These are phyloP conservation scores for Lactarius hatsudake DNA, from an alignment of 768 basidiomycete genomes.

Conservation along the genomic window DNA sequence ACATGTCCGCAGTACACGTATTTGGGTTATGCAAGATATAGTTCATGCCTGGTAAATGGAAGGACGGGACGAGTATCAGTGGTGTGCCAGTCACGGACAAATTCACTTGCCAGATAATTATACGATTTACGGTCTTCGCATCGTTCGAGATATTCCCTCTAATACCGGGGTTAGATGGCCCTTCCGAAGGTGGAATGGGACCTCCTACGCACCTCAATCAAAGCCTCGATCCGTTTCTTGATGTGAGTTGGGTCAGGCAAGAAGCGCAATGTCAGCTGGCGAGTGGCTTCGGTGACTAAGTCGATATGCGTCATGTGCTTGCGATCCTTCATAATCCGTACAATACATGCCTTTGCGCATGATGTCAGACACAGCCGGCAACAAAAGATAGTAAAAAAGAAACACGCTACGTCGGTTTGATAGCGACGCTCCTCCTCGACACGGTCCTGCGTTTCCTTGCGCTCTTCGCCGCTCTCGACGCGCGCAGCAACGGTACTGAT, in stretches of 20 bases:
- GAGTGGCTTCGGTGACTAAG: conserved; percentile 85
- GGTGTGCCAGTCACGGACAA: not conserved
- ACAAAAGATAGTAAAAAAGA: not conserved
- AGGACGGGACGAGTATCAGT: not conserved
- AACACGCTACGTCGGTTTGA: conserved; percentile 76
- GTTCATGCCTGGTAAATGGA: conserved; percentile 18
- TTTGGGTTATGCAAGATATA: conserved; percentile 18
- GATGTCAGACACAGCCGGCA: not conserved
- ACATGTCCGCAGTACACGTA: conserved; percentile 12
- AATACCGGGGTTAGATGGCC: conserved; percentile 2
- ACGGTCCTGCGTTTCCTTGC: conserved; percentile 84
- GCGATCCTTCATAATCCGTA: conserved; percentile 95
- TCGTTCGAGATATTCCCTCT: conserved; percentile 95
- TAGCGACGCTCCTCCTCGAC: conserved; percentile 90
- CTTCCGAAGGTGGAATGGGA: not conserved
- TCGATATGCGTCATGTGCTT: conserved; percentile 88
- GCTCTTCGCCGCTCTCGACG: conserved; percentile 82
- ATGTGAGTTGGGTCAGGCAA: conserved; percentile 80
- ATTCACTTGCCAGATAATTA: conserved; percentile 61
- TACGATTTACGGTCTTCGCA: conserved; percentile 87
- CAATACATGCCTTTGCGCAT: conserved; percentile 82
- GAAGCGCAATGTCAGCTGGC: conserved; percentile 82
- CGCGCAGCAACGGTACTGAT: conserved; percentile 86
- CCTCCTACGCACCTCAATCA: conserved; percentile 77
- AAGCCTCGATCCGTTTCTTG: conserved; percentile 88